A percentile compares a stretch with the other conserved stretches of the same genome.
These are phyloP conservation scores for Corynespora cassiicola DNA, from an alignment of 2,329 filamentous ascomycete genomes.

Conservation along the genomic window DNA sequence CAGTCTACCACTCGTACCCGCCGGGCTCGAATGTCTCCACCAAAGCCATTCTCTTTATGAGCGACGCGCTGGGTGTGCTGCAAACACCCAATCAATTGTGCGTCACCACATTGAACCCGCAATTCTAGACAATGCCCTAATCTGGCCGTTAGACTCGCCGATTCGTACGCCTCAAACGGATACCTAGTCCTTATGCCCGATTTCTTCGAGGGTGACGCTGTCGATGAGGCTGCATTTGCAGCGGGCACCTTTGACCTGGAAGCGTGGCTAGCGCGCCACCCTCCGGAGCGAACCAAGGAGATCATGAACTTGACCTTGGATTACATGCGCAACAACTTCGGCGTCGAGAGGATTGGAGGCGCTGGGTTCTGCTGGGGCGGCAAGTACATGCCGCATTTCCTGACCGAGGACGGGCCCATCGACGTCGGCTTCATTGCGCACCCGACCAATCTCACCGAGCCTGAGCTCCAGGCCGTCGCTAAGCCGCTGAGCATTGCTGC, in stretches of 20 bases:
- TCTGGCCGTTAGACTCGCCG: slow-evolving; percentile 37
- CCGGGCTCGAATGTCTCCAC: slow-evolving; percentile 18
- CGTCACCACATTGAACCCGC: neutral
- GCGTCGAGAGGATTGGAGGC: slow-evolving; percentile 63
- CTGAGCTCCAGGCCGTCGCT: slow-evolving; percentile 69
- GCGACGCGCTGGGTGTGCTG: slow-evolving; percentile 42
- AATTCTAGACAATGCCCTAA: slow-evolving; percentile 1
- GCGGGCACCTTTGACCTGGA: slow-evolving; percentile 72
- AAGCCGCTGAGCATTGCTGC: slow-evolving; percentile 73
- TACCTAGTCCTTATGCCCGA: slow-evolving; percentile 45
- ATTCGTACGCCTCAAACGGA: slow-evolving; percentile 39
- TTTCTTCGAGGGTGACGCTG: slow-evolving; percentile 41
- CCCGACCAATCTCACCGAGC: slow-evolving; percentile 71
- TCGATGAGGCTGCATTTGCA: slow-evolving; percentile 50
- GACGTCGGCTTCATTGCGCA: slow-evolving; percentile 73
- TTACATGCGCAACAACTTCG: slow-evolving; percentile 64
- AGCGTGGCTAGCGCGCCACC: slow-evolving; percentile 54
- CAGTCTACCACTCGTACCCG: slow-evolving; percentile 28
- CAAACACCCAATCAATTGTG: slow-evolving; percentile 41
- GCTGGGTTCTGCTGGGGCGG: slow-evolving; percentile 79
- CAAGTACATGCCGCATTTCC: slow-evolving; percentile 74
- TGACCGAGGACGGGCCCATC: slow-evolving; percentile 57
- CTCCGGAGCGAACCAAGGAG: slow-evolving; percentile 51
- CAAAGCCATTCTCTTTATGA: slow-evolving; percentile 42
- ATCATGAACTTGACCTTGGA: slow-evolving; percentile 61